A percentile compares a stretch with the other conserved stretches of the same genome.
Evolutionary conservation across 1,139 yeast genomes (phyloP).

Genomic region (Geotrichum fermentans): DNA sequence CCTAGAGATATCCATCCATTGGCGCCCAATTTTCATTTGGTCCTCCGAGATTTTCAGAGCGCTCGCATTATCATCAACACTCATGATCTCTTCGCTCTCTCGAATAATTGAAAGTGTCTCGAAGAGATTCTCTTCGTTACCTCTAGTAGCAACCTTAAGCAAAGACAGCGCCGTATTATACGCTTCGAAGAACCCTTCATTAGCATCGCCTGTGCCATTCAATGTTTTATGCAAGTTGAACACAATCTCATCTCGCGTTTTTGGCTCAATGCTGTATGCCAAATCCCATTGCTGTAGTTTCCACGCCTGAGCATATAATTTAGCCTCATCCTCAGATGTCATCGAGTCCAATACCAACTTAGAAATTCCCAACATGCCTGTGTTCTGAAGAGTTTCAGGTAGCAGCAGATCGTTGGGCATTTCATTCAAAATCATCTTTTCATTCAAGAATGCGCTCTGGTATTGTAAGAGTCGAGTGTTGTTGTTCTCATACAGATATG

Average conservation of each 20-base stretch:
- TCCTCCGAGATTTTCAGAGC: background rate
- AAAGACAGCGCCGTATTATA: slow-evolving; percentile 8
- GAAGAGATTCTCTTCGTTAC: background rate
- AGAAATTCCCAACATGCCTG: slow-evolving; percentile 19
- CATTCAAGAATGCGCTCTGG: slow-evolving; percentile 17
- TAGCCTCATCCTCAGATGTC: slow-evolving; percentile 5
- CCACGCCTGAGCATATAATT: slow-evolving; percentile 45
- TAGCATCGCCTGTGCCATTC: background rate
- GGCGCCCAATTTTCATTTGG: background rate
- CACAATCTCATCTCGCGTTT: slow-evolving; percentile 42
- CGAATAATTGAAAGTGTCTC: slow-evolving; percentile 15
- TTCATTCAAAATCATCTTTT: slow-evolving; percentile 1
- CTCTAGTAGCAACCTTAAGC: background rate
- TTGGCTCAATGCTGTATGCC: slow-evolving; percentile 41
- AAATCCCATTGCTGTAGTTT: slow-evolving; percentile 61
- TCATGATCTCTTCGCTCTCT: slow-evolving; percentile 17
- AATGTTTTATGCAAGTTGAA: slow-evolving; percentile 35
- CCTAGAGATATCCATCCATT: slow-evolving; percentile 16
- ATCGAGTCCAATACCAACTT: slow-evolving; percentile 15
- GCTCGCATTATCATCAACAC: slow-evolving; percentile 2
- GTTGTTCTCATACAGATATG: slow-evolving; percentile 14
- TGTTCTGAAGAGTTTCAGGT: slow-evolving; percentile 12
- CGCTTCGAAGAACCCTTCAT: slow-evolving; percentile 8
- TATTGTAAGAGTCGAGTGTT: slow-evolving; percentile 15
- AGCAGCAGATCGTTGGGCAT: background rate